phyloP scores from a whole-genome alignment of 1,139 yeast species.

The Saccharomyces hybrid region DNA sequence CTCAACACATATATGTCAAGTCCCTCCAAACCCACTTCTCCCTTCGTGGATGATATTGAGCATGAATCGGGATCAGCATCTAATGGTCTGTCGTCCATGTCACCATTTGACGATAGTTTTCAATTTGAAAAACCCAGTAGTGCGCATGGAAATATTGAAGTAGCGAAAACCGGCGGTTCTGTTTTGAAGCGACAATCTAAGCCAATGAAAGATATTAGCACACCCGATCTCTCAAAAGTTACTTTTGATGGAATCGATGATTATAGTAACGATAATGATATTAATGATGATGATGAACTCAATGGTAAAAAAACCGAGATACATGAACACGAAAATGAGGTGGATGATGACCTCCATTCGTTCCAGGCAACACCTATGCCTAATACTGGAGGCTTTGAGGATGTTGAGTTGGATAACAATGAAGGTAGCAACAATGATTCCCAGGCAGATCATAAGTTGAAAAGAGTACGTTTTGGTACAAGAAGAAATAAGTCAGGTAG shows the following conservation, averaged over 20 bases:
- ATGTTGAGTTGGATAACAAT: constrained; percentile 3
- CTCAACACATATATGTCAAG: constrained; percentile 3
- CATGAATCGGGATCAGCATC: background rate
- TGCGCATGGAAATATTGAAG: constrained; percentile 7
- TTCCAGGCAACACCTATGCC: constrained; percentile 20
- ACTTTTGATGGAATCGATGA: constrained; percentile 6
- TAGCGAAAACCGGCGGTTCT: constrained; percentile 7
- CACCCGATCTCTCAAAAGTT: constrained; percentile 2
- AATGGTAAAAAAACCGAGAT: constrained; percentile 3
- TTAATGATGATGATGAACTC: constrained; percentile 10
- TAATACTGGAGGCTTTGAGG: constrained; percentile 11
- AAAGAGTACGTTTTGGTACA: constrained; percentile 87
- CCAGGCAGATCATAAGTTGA: constrained; percentile 35
- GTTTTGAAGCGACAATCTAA: constrained; percentile 8
- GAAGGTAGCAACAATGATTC: background rate
- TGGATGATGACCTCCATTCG: constrained; percentile 16
- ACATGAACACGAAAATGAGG: background rate
- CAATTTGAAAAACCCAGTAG: constrained; percentile 16
- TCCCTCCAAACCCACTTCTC: constrained; percentile 6
- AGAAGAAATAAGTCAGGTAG: constrained; percentile 73
- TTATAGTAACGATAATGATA: constrained; percentile 10
- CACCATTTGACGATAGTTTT: constrained; percentile 26
- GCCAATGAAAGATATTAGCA: background rate
- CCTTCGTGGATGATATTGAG: constrained; percentile 4
- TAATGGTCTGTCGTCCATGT: constrained; percentile 14